Base-by-base conservation (phyloP, 225 moss, liverwort and hornwort species). In the Asterella californica region DNA sequence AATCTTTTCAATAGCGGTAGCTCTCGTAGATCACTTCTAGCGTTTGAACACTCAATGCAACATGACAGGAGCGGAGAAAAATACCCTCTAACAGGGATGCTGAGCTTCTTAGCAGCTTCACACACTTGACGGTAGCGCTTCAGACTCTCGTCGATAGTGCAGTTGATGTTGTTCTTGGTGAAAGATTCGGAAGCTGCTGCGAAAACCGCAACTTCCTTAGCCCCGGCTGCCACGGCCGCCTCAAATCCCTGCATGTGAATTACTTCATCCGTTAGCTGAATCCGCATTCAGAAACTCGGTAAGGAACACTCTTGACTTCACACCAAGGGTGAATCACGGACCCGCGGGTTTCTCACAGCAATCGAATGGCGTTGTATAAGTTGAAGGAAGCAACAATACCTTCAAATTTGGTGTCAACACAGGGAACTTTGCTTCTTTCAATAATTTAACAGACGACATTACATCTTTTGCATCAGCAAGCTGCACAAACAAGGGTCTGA, bases 111-210 rank as follows among this genome's bases (percentile, higher is more conserved):
- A 63, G 96, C 93, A 32, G 91, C 91, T 50, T 81, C 84, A 81
- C 96, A 97, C 50, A 97, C 93, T 88, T 90, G 82, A 61, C 57
- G 88, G 79, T 91, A 94, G 37, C 96, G 94, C 75, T 74, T 61
- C 34, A 97, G 82, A 86, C 96, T 97, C 88, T 97, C 93, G 57
- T 90, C 87, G 54, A 97, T 93, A 48, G 90, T 89, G 60, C 96
- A 97, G 78, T 97, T 97, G 30, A 88, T 94, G 83, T 97, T 97
- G 67, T 88, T 92, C 79, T 92, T 92, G 17, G 91, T 82, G 36
- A 97, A 97, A 10, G 96, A 97, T 85, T 94, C 96, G 57, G 96
- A 97, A 64, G 96, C 94, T 77, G 96, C 96, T 78, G 96, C 89
- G 82, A 97, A 97, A 74, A 97, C 81, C 60, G 94, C 96, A 53